Evolutionary conservation across 495 filamentous ascomycete species (phyloP), one percentile per base, ranked within the genome.

Genomic region (Bathelium albidoporum): DNA sequence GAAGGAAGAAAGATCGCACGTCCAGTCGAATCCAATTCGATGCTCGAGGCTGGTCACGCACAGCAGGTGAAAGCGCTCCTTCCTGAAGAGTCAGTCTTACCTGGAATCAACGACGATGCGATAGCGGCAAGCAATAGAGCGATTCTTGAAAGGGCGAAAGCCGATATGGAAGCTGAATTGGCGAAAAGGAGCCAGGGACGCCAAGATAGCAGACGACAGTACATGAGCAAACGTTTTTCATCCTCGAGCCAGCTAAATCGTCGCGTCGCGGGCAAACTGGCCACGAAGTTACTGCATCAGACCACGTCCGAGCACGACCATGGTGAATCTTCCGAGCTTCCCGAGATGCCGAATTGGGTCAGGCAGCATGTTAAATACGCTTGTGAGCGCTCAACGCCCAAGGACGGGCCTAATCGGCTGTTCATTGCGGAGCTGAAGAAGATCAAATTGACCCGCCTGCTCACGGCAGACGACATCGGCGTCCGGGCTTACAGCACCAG

Each of bases 401-500:
- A 81, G 0, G 75, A 85, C 55, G 78, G 84, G 0, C 89, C 90
- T 1, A 97, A 97, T 69, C 79, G 83, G 58, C 72, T 69, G 0
- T 98, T 98, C 75, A 86, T 97, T 53, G 69, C 79, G 1, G 80
- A 90, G 64, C 80, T 98, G 0, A 76, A 86, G 63, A 88, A 88
- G 41, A 89, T 98, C 65, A 82, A 85, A 18, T 81, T 82, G 1
- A 81, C 89, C 1, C 82, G 93, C 29, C 78, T 82, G 9, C 77
- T 97, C 10, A 84, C 79, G 0, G 82, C 82, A 2, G 90, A 96
- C 65, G 79, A 88, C 28, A 86, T 95, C 58, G 90, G 90, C 14
- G 83, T 91, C 0, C 82, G 89, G n/a, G 91, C 92, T 0, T 97
- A 97, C 71, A 90, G 88, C 60, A 90, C 87, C 4, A 85, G 85